Evolutionary conservation across 768 basidiomycete species (phyloP).

Genomic region (Pulveroboletus sp.): DNA sequence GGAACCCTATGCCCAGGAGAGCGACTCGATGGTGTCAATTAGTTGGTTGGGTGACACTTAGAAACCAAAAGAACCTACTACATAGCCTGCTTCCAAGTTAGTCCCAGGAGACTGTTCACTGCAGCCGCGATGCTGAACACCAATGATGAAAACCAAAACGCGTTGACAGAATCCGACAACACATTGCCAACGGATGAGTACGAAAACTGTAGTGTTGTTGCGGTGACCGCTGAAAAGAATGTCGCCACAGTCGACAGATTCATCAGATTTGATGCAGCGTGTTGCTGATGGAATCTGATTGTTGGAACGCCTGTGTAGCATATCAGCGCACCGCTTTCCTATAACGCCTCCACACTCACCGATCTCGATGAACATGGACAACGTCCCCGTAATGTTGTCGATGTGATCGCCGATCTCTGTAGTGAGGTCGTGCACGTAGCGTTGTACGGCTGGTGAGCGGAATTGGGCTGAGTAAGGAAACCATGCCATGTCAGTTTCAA

Average conservation of each 20-base stretch:
- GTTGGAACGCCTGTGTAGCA: constrained; percentile 45
- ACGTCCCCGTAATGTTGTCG: constrained; percentile 46
- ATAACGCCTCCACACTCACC: constrained; percentile 33
- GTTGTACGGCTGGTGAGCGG: constrained; percentile 47
- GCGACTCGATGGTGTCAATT: constrained; percentile 34
- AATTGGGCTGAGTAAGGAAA: constrained; percentile 39
- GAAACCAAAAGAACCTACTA: constrained; percentile 37
- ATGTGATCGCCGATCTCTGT: constrained; percentile 51
- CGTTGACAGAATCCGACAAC: constrained; percentile 42
- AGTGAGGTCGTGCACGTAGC: constrained; percentile 50
- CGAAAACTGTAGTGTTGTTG: constrained; percentile 47
- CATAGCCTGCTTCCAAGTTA: constrained; percentile 56
- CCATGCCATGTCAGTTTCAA: constrained; percentile 8
- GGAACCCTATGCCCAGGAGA: constrained; percentile 53
- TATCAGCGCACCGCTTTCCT: constrained; percentile 23
- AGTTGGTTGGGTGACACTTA: constrained; percentile 4
- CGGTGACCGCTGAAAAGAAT: constrained; percentile 52
- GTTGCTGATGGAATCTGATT: constrained; percentile 51
- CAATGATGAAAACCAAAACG: constrained; percentile 52
- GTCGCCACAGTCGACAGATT: constrained; percentile 52
- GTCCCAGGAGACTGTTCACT: constrained; percentile 47
- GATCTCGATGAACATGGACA: constrained; percentile 50
- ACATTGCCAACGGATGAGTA: constrained; percentile 31
- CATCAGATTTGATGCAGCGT: constrained; percentile 43
- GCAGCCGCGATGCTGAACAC: constrained; percentile 53